A percentile compares a stretch with the other conserved stretches of the same genome.
Evolutionary conservation across 2,329 filamentous ascomycete genomes (phyloP).

Genomic region (Penicillium nordicum): DNA sequence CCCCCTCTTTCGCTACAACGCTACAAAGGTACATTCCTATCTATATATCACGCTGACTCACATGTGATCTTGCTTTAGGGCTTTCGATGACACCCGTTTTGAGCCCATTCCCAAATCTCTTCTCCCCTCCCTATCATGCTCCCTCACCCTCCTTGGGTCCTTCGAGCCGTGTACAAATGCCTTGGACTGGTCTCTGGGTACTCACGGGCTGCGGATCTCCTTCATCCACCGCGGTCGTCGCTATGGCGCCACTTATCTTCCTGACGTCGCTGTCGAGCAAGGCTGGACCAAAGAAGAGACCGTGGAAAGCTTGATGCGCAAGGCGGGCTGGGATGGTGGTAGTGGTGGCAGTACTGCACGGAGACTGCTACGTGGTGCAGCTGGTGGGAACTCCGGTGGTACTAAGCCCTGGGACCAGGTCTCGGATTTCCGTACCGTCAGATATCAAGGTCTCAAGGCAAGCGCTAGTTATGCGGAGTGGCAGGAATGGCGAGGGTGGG

Average conservation of each 20-base stretch:
- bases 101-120: slow-evolving; percentile 54
- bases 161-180: slow-evolving; percentile 73
- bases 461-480: slow-evolving; percentile 69
- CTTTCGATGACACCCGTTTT: slow-evolving; percentile 63
- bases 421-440: slow-evolving; percentile 67
- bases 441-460: slow-evolving; percentile 83
- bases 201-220: slow-evolving; percentile 80
- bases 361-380: slow-evolving; percentile 42
- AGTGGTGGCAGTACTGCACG: slow-evolving; percentile 37
- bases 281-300: slow-evolving; percentile 95
- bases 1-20: not conserved
- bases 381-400: slow-evolving; percentile 13
- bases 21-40: not conserved
- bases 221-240: slow-evolving; percentile 71
- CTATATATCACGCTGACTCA: not conserved
- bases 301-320: slow-evolving; percentile 82
- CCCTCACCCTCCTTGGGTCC: slow-evolving; percentile 78
- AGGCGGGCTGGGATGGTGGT: slow-evolving; percentile 81
- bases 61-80: slow-evolving; percentile 39
- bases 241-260: slow-evolving; percentile 85
- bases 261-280: slow-evolving; percentile 86
- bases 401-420: slow-evolving; percentile 68
- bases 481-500: slow-evolving; percentile 76
- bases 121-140: slow-evolving; percentile 48
- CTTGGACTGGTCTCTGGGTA: slow-evolving; percentile 82